Conservation (phyloP, 352 stramenopile species). For the Phytophthora fragariaefolia region DNA sequence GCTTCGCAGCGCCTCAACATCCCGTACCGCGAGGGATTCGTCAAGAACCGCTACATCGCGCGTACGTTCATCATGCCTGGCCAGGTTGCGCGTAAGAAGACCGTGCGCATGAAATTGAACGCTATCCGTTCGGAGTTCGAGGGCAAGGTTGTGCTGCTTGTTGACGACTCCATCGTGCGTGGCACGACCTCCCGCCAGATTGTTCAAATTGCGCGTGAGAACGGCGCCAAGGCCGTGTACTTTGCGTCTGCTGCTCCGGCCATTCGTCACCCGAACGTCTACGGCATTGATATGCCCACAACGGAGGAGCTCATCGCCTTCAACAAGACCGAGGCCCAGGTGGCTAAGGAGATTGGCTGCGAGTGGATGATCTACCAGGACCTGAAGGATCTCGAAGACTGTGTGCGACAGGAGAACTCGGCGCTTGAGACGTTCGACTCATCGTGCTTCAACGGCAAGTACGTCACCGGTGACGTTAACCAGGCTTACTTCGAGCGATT, state of each 20-base stretch:
- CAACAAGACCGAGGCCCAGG: slow-evolving; percentile 94
- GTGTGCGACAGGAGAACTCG: slow-evolving; percentile 75
- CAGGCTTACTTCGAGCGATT: slow-evolving; percentile 87
- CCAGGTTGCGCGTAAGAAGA: slow-evolving; percentile 96
- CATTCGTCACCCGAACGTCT: slow-evolving; percentile 99
- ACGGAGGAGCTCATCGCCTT: slow-evolving; percentile 98
- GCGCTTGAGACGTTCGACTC: slow-evolving; percentile 92
- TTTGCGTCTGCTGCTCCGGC: slow-evolving; percentile 97
- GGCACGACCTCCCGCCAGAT: slow-evolving; percentile 99
- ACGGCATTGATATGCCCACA: slow-evolving; percentile 99
- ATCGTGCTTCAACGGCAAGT: slow-evolving; percentile 97
- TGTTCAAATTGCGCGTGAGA: slow-evolving; percentile 98
- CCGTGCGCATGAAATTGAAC: slow-evolving; percentile 99
- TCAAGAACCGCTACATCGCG: slow-evolving; percentile 99
- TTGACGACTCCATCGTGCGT: slow-evolving; percentile 99
- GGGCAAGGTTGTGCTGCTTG: slow-evolving; percentile 97
- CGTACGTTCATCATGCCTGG: slow-evolving; percentile 99
- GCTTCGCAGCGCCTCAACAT: slow-evolving; percentile 84
- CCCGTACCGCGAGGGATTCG: slow-evolving; percentile 98
- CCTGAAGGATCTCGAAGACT: slow-evolving; percentile 93
- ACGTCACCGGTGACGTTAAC: slow-evolving; percentile 95
- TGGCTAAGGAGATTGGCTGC: slow-evolving; percentile 94
- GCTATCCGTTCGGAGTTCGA: slow-evolving; percentile 93
- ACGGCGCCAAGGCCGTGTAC: slow-evolving; percentile 96
- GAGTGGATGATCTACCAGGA: slow-evolving; percentile 97